These are phyloP conservation scores for Nicotiana rustica DNA, from an alignment of 305 asterid species.

Conservation along the genomic window DNA sequence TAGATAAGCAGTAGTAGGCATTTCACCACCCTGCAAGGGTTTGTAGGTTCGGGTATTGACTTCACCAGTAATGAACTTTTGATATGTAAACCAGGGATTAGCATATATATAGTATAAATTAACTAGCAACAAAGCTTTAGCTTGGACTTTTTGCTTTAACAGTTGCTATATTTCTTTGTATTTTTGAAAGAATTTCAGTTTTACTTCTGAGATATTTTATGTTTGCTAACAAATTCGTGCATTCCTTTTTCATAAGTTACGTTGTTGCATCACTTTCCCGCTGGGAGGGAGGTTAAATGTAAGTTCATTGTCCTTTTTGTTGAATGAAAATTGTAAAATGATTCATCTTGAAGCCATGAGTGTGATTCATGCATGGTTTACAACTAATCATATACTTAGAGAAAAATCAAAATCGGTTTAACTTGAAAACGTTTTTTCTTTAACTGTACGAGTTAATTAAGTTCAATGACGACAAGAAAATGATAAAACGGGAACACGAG, in stretches of 20 bases:
- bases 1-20: background rate
- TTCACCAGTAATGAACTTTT: conserved; percentile 30
- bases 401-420: background rate
- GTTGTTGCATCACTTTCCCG: background rate
- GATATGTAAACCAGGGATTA: background rate
- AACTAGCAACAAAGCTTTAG: background rate
- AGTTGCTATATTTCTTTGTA: background rate
- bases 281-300: background rate
- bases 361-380: background rate
- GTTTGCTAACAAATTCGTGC: conserved; percentile 4
- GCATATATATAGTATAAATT: background rate
- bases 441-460: background rate
- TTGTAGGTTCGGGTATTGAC: conserved; percentile 43
- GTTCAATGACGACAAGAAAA: background rate
- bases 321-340: background rate
- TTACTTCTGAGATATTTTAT: background rate
- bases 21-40: conserved; percentile 37
- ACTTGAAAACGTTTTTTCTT: background rate
- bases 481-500: background rate
- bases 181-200: background rate
- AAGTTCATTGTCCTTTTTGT: background rate
- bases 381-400: background rate
- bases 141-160: background rate
- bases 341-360: background rate
- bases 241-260: background rate